Conservation (phyloP, 345 rosid genomes). For the Camelina hispida region DNA sequence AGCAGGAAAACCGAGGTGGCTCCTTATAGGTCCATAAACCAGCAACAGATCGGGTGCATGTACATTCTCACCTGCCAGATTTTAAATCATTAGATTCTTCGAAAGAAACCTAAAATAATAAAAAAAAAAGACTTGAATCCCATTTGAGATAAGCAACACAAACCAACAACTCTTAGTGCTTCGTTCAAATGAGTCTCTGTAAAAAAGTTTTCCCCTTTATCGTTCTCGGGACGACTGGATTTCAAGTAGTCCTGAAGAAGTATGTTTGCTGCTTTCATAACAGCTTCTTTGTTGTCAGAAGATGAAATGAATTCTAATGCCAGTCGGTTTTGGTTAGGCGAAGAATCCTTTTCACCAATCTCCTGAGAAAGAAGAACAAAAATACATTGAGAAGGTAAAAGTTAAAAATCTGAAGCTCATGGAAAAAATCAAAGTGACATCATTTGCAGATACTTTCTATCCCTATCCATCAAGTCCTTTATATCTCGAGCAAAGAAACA, state of each 20-base stretch:
- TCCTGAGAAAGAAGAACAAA: conserved; percentile 53
- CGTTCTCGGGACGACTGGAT: conserved; percentile 43
- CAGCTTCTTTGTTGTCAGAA: conserved; percentile 84
- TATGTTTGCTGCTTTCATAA: conserved; percentile 83
- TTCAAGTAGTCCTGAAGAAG: conserved; percentile 59
- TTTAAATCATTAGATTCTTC: conserved; percentile 21
- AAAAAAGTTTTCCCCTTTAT: conserved; percentile 54
- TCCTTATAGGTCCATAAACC: conserved; percentile 85
- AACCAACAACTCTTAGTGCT: conserved; percentile 74
- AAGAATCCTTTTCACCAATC: conserved; percentile 38
- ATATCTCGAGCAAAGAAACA: not conserved
- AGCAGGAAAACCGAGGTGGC: conserved; percentile 92
- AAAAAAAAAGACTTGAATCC: not conserved
- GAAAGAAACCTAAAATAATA: not conserved
- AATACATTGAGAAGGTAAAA: not conserved
- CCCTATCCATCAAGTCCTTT: not conserved
- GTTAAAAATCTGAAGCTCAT: not conserved
- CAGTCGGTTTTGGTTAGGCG: conserved; percentile 43
- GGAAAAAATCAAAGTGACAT: not conserved
- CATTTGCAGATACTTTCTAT: conserved; percentile 9
- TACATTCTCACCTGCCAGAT: conserved; percentile 61
- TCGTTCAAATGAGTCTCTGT: conserved; percentile 73
- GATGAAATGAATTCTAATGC: conserved; percentile 71
- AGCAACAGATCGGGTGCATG: conserved; percentile 83
- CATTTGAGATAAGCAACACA: conserved; percentile 38